A percentile compares a stretch with the other conserved stretches of the same genome.
Conservation (phyloP, 768 basidiomycete genomes). For the Gymnopilus junonius region DNA sequence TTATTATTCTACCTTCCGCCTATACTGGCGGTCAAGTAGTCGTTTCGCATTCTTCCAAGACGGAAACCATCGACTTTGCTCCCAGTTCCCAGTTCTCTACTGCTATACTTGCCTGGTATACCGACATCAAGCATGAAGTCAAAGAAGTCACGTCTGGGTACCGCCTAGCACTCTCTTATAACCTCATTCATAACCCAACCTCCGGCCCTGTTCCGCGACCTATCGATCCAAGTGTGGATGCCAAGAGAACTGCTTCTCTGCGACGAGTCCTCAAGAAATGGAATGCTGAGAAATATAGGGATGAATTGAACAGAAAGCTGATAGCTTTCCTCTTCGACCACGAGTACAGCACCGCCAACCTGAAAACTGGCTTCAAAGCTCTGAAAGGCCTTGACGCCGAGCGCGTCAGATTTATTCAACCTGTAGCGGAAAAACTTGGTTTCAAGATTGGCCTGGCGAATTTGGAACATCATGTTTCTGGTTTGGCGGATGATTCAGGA, state of each 20-base stretch:
- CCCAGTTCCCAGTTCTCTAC: constrained; percentile 34
- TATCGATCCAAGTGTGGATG: constrained; percentile 28
- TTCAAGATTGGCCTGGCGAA: constrained; percentile 42
- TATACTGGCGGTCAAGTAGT: constrained; percentile 52
- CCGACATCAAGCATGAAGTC: constrained; percentile 55
- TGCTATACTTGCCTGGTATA: constrained; percentile 55
- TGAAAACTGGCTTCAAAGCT: constrained; percentile 23
- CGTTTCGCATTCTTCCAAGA: constrained; percentile 41
- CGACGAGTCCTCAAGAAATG: constrained; percentile 41
- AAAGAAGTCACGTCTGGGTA: constrained; percentile 53
- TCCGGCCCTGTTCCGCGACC: constrained; percentile 29
- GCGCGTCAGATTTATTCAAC: constrained; percentile 31
- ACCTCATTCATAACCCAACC: constrained; percentile 44
- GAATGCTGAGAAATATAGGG: constrained; percentile 27
- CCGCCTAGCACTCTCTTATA: constrained; percentile 54
- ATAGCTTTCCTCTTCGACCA: constrained; percentile 30
- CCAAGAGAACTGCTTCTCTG: constrained; percentile 23
- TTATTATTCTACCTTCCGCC: constrained; percentile 49
- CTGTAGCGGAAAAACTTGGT: constrained; percentile 35
- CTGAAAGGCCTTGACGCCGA: constrained; percentile 46
- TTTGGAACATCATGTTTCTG: constrained; percentile 30
- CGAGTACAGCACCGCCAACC: constrained; percentile 30
- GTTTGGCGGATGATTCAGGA: constrained; percentile 24
- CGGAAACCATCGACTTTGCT: constrained; percentile 41
- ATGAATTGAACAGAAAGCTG: constrained; percentile 21